Evolutionary conservation across 2,329 filamentous ascomycete species (phyloP).

Genomic region (Diaporthe destruens): DNA sequence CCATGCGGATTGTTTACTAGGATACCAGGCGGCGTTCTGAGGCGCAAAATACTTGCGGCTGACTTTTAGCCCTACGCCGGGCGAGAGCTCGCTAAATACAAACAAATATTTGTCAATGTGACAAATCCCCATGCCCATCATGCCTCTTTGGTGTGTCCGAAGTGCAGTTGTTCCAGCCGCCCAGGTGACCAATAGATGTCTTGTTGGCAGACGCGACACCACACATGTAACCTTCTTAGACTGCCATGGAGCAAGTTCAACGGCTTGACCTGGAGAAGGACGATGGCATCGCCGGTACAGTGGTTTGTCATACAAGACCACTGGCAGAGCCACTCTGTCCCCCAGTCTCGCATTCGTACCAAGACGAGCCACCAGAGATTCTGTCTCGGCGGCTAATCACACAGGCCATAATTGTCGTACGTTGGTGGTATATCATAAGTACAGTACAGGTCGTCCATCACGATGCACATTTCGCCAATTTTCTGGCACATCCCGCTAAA

Average conservation of each 20-base stretch:
- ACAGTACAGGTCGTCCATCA: neutral
- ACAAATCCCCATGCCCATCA: neutral
- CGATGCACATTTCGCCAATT: neutral
- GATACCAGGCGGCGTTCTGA: constrained; percentile 28
- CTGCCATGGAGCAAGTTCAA: neutral
- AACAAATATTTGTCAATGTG: neutral
- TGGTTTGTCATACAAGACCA: neutral
- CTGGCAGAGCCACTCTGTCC: neutral
- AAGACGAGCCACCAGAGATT: neutral
- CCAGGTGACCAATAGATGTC: neutral
- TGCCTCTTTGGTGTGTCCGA: neutral
- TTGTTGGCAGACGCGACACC: neutral
- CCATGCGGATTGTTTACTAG: neutral
- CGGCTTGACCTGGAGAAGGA: neutral
- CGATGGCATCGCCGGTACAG: neutral
- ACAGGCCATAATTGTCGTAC: neutral
- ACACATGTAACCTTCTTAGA: neutral
- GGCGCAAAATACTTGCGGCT: constrained; percentile 15
- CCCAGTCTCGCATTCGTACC: neutral
- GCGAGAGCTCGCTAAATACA: neutral
- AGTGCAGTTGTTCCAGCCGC: neutral
- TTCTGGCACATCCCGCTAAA: neutral
- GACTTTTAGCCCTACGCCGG: neutral
- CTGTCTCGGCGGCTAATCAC: neutral
- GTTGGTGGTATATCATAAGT: neutral